These are phyloP conservation scores for Metschnikowia gelsemii DNA, from an alignment of 805 yeast genomes.

Conservation along the genomic window DNA sequence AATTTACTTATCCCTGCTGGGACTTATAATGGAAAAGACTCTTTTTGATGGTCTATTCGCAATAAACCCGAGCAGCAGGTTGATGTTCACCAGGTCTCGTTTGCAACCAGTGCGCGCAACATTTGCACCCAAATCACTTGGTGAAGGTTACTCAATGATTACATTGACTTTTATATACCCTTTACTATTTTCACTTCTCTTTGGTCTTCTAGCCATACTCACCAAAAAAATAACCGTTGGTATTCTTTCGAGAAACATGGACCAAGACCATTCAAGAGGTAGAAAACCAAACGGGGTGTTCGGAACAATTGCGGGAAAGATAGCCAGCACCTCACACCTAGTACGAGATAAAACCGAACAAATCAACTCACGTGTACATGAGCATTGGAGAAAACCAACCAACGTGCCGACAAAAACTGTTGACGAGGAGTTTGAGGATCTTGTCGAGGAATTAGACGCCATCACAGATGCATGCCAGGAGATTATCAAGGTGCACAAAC, in stretches of 20 bases:
- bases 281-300: constrained; percentile 1
- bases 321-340: constrained; percentile 8
- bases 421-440: constrained; percentile 41
- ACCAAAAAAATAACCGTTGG: not conserved
- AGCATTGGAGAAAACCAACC: constrained; percentile 10
- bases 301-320: constrained; percentile 9
- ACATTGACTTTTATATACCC: not conserved
- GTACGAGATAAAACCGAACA: constrained; percentile 8
- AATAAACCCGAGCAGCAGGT: too few species aligned
- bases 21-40: too few species aligned
- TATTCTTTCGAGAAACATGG: not conserved
- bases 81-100: too few species aligned
- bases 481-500: constrained; percentile 10
- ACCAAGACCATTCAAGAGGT: not conserved
- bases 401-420: constrained; percentile 20
- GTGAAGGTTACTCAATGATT: not conserved
- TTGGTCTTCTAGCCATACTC: not conserved
- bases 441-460: constrained; percentile 24
- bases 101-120: constrained; percentile 4
- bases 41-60: too few species aligned
- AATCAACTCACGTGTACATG: constrained; percentile 11
- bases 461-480: constrained; percentile 13
- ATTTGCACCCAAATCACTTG: constrained; percentile 10
- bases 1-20: too few species aligned
- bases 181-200: not conserved